Evolutionary conservation across 2,329 filamentous ascomycete species (phyloP).

Genomic region (Cordyceps cicadae): DNA sequence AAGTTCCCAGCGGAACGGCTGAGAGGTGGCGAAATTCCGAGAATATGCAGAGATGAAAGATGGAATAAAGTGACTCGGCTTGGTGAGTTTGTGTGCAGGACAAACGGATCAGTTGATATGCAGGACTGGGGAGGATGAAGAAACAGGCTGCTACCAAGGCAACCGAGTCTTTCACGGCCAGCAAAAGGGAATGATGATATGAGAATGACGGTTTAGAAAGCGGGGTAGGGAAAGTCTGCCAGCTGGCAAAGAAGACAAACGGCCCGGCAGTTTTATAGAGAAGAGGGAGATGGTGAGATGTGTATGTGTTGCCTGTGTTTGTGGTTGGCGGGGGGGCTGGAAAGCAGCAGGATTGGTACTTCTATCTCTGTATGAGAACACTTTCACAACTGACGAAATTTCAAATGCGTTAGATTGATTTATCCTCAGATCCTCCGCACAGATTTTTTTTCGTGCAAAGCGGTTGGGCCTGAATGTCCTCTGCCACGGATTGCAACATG

Average conservation of each 20-base stretch:
- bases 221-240: constrained; percentile 5
- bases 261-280: not conserved
- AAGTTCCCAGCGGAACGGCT: not conserved
- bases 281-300: not conserved
- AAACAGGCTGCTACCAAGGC: not conserved
- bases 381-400: no score
- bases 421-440: not conserved
- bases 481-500: not conserved
- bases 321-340: no score
- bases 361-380: no score
- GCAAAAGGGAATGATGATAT: not conserved
- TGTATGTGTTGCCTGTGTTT: no score
- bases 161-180: not conserved
- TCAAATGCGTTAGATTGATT: not conserved
- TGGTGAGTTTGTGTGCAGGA: not conserved
- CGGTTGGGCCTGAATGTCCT: not conserved
- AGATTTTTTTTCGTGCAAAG: not conserved
- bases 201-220: not conserved
- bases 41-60: not conserved
- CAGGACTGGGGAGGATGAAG: not conserved
- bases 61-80: not conserved
- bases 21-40: not conserved
- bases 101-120: not conserved
- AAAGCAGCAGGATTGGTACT: no score
- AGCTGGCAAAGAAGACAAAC: constrained; percentile 6